Conservation (phyloP, 164 flowering plant genomes). For the Protea cynaroides region DNA sequence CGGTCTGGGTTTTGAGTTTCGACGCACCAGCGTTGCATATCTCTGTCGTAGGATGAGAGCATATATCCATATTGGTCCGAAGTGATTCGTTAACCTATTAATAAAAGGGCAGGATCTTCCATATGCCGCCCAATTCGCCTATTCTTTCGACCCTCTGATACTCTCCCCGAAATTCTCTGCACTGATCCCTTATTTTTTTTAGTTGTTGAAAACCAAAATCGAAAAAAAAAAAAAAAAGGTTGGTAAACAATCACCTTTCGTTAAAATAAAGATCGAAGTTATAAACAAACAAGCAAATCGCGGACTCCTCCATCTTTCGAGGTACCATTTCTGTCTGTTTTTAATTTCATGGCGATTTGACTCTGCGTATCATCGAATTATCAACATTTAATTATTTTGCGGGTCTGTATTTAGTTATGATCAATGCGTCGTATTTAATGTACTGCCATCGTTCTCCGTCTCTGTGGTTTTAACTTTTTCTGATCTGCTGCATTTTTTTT, state of each 20-base stretch:
- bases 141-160: slow-evolving; percentile 9
- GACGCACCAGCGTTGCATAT: too few species aligned
- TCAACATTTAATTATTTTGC: too few species aligned
- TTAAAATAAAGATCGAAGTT: too few species aligned
- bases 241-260: background rate
- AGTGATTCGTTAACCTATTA: too few species aligned
- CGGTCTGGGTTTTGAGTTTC: too few species aligned
- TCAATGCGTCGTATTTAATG: background rate
- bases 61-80: too few species aligned
- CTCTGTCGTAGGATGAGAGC: too few species aligned
- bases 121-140: slow-evolving; percentile 29
- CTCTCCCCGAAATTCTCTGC: too few species aligned
- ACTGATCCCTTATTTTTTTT: too few species aligned
- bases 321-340: background rate
- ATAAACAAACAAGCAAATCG: background rate
- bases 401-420: background rate
- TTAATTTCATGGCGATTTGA: background rate
- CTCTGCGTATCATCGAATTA: background rate
- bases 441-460: too few species aligned
- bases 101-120: too few species aligned
- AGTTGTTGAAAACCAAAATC: too few species aligned
- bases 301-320: slow-evolving; percentile 6
- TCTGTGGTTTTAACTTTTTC: background rate
- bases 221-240: background rate
- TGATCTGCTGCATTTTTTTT: background rate